Evolutionary conservation across 2,329 filamentous ascomycete species (phyloP), one percentile per base, ranked within the genome.

Genomic region (Cladosporium halotolerans): DNA sequence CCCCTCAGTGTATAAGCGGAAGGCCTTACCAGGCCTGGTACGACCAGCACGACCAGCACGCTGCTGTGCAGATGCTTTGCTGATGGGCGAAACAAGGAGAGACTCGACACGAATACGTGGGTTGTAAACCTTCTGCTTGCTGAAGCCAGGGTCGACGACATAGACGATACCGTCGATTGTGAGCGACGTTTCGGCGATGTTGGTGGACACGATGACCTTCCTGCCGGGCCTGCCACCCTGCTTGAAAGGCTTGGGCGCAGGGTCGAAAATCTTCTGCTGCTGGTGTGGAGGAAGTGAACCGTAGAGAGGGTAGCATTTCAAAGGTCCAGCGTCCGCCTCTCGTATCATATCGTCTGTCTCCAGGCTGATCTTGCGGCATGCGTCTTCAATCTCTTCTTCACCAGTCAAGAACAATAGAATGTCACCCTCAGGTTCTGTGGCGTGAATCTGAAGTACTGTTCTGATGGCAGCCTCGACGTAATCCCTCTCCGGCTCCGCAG

Each of bases 91-190:
- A 4, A 99, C 92, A n/a, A 99, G 79, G 7, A 99, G 80, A 1
- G 93, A 97, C 73, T 99, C 93, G 59, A 99, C 91, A 70, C 93
- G 85, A 63, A 96, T 95, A 57, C 93, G 85, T 18, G 93, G 92
- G 71, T 99, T 97, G 78, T 97, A 99, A 58, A 97, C 93, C 73
- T 97, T 99, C 67, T 99, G 93, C 76, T 99, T 99, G 75, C 90
- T 96, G 76, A 99, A 99, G 34, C 93, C 93, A 2, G 93, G 92
- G 66, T 99, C 93, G n/a, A 99, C 92, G 33, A 99, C 93, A 66
- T 96, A 99, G 34, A 99, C 93, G 59, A 99, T 99, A 68, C 93
- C 93, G 67, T 99, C 93, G 57, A 99, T 99, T 44, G 93, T 99
- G 72, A 99, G 82, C 65, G 86, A 92, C 0, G 93, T 99, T 76